phyloP scores from a whole-genome alignment of 305 asterid genomes.

The Withania somnifera region DNA sequence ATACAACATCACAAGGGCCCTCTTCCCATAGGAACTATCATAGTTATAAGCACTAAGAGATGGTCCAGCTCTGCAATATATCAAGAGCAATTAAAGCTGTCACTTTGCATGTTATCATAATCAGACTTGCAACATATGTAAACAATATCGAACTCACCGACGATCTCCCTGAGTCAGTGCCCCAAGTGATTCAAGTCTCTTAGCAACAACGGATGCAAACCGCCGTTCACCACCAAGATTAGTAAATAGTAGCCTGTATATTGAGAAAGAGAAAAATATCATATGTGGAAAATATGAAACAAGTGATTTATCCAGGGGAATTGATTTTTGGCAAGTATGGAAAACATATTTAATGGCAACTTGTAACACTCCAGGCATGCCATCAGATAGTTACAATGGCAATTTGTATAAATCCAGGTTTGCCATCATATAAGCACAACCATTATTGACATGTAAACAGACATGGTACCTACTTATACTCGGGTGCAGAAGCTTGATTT shows the following conservation, averaged over 20 bases:
- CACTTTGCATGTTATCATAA: not conserved
- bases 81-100: not conserved
- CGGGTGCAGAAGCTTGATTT: conserved; percentile 97
- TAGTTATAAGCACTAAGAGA: conserved; percentile 90
- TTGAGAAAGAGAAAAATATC: not conserved
- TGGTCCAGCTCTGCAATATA: conserved; percentile 87
- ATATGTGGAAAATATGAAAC: not conserved
- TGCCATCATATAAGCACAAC: not conserved
- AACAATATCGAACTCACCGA: conserved; percentile 35
- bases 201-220: conserved; percentile 96
- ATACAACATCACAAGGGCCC: conserved; percentile 64
- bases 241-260: conserved; percentile 70
- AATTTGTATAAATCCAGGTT: not conserved
- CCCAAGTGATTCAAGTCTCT: conserved; percentile 94
- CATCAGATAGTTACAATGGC: not conserved
- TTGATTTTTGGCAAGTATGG: not conserved
- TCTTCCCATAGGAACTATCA: conserved; percentile 86
- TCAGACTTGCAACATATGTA: not conserved
- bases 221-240: conserved; percentile 99
- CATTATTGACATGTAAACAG: not conserved
- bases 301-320: not conserved
- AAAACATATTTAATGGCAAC: not conserved
- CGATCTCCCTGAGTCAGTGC: conserved; percentile 99
- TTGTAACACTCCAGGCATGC: not conserved
- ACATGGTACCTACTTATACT: conserved; percentile 56